Evolutionary conservation across 352 stramenopile genomes (phyloP).

Genomic region (Phytophthora idaei): DNA sequence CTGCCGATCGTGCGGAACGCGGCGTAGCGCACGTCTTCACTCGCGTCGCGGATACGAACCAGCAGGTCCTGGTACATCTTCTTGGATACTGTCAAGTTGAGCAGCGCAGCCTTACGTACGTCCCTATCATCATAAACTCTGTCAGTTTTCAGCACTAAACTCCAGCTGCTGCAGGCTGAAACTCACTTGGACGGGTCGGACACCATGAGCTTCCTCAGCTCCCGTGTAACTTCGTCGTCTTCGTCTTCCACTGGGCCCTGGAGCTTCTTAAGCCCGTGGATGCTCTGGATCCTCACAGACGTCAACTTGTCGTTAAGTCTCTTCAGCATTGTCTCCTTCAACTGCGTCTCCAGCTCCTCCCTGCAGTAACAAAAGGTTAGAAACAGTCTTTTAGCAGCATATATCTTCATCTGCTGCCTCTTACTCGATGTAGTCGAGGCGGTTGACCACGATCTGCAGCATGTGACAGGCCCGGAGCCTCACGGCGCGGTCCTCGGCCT

Average conservation of each 20-base stretch:
- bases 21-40: conserved; percentile 65
- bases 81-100: conserved; percentile 55
- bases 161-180: neutral
- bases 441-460: conserved; percentile 63
- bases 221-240: conserved; percentile 46
- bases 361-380: conserved; percentile 25
- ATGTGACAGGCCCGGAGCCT: conserved; percentile 65
- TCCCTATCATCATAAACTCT: conserved; percentile 42
- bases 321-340: conserved; percentile 51
- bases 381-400: neutral
- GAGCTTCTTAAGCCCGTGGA: conserved; percentile 65
- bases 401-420: neutral
- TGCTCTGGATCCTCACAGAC: conserved; percentile 61
- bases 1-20: conserved; percentile 64
- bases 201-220: conserved; percentile 66
- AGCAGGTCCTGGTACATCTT: conserved; percentile 58
- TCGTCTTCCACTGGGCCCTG: conserved; percentile 47
- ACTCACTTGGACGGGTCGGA: conserved; percentile 77
- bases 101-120: conserved; percentile 66
- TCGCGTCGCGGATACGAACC: conserved; percentile 79
- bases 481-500: conserved; percentile 66
- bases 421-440: conserved; percentile 61
- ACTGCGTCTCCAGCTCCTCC: conserved; percentile 38
- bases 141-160: neutral
- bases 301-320: conserved; percentile 71